phyloP scores from a whole-genome alignment of 805 yeast genomes.

The Saturnispora hagleri region DNA sequence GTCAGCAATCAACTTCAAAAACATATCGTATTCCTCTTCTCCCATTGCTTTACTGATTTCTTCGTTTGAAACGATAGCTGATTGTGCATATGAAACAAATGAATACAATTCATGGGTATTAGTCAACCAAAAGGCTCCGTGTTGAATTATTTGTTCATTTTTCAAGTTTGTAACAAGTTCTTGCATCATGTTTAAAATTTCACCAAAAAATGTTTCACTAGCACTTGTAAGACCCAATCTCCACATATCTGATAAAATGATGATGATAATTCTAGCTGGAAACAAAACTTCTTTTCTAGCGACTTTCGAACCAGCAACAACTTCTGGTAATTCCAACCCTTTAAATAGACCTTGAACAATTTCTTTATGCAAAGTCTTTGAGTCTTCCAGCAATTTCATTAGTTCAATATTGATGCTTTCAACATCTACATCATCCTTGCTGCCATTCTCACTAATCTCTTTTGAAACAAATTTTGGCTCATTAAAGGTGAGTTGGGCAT shows the following conservation, averaged over 20 bases:
- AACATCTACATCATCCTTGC: slow-evolving; percentile 32
- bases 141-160: slow-evolving; percentile 80
- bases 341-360: slow-evolving; percentile 78
- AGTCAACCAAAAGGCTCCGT: slow-evolving; percentile 96
- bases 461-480: slow-evolving; percentile 5
- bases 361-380: slow-evolving; percentile 67
- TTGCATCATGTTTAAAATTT: slow-evolving; percentile 80
- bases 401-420: slow-evolving; percentile 71
- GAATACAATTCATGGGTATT: slow-evolving; percentile 93
- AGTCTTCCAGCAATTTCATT: slow-evolving; percentile 60
- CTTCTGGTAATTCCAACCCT: slow-evolving; percentile 77
- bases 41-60: slow-evolving; percentile 75
- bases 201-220: slow-evolving; percentile 84
- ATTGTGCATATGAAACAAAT: slow-evolving; percentile 88
- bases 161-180: slow-evolving; percentile 67
- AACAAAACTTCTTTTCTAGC: slow-evolving; percentile 86
- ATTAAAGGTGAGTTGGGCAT: slow-evolving; percentile 12
- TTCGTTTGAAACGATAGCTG: slow-evolving; percentile 81
- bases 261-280: slow-evolving; percentile 92
- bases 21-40: slow-evolving; percentile 82
- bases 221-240: slow-evolving; percentile 88
- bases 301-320: slow-evolving; percentile 74
- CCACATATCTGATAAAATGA: slow-evolving; percentile 96
- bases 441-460: slow-evolving; percentile 11
- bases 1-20: slow-evolving; percentile 78